Evolutionary conservation across 495 filamentous ascomycete genomes (phyloP).

Genomic region (Trichoderma erinaceum): DNA sequence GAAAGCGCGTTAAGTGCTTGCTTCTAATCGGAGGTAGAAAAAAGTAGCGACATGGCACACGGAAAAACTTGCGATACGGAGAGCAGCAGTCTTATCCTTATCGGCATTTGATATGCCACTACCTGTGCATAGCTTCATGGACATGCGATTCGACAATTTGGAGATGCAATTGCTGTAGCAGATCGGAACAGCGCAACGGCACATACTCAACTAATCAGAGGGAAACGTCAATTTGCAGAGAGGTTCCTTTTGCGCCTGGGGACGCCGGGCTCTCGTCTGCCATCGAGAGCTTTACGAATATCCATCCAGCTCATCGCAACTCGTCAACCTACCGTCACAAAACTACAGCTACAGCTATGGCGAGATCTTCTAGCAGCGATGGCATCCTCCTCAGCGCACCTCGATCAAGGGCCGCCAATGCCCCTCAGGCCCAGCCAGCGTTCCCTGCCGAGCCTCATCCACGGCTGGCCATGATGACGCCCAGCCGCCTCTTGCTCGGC

Average conservation of each 20-base stretch:
- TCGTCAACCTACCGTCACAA: not conserved
- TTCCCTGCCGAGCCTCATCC: conserved; percentile 23
- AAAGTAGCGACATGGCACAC: not conserved
- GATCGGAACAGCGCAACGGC: not conserved
- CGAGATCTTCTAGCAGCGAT: not conserved
- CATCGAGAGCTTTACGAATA: not conserved
- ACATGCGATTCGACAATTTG: not conserved
- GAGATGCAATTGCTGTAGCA: not conserved
- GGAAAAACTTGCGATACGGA: conserved; percentile 5
- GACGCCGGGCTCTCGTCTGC: not conserved
- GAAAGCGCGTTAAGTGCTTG: not conserved
- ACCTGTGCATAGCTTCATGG: not conserved
- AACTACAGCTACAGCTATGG: not conserved
- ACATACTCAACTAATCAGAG: not conserved
- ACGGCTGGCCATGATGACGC: conserved; percentile 54
- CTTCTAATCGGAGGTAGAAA: not conserved
- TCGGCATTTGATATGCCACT: not conserved
- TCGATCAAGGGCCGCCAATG: not conserved
- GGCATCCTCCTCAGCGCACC: not conserved
- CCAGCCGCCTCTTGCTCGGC: conserved; percentile 58
- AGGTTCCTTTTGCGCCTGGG: not conserved
- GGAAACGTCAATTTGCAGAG: not conserved
- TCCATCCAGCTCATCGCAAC: not conserved
- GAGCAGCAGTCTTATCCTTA: not conserved
- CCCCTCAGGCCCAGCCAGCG: not conserved